Base-by-base conservation (phyloP, 2,329 filamentous ascomycete species). In the Talaromyces sp. region DNA sequence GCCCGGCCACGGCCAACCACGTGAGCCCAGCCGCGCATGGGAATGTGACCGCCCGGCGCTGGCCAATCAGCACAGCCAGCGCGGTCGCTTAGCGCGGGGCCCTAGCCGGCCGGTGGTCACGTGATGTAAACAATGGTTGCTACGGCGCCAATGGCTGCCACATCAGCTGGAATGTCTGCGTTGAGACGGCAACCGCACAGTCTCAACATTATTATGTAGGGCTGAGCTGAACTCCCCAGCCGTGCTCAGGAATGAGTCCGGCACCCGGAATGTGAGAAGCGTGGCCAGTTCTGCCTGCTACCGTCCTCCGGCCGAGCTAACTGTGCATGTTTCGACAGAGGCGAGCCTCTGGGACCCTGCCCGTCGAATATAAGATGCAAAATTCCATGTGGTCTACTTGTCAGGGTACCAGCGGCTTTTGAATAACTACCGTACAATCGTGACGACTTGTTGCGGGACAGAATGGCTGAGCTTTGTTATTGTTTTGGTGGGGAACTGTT, bases 1-100 rank as follows among this genome's bases (percentile, higher is more conserved):
- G 32, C 28, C 63, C 66, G 55, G 56, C 59, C 63, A 54, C 63
- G 55, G 25, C 54, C 53, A 64, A 61, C 63, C 69, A 71, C 63
- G 68, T 70, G 65, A 70, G 63, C 55, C 68, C 67, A 67, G 65
- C 68, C 68, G 65, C 68, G 65, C 67, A 64, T 56, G 55, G 28
- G 55, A 63, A 60, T 63, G 58, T 53, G n/a, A 61, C 27, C 22
- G 9, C 13, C 15, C 32, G 11, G 3, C 9, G 5, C 19, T 39
- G 51, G 51, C 62, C 55, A 63, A 63, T 63, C 55, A 56, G 22
- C 27, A 19, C 19, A 11, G 11, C 9, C 1, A 13, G 11, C 47
- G n/a, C 3, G 3, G 5, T 15, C 1, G 52, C 44, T 60, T 56
- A 62, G 60, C 60, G 60, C 60, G 60, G 44, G 54, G 47, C 36